Conservation (phyloP, 2,329 filamentous ascomycete species). For the Sporothrix curviconia region DNA sequence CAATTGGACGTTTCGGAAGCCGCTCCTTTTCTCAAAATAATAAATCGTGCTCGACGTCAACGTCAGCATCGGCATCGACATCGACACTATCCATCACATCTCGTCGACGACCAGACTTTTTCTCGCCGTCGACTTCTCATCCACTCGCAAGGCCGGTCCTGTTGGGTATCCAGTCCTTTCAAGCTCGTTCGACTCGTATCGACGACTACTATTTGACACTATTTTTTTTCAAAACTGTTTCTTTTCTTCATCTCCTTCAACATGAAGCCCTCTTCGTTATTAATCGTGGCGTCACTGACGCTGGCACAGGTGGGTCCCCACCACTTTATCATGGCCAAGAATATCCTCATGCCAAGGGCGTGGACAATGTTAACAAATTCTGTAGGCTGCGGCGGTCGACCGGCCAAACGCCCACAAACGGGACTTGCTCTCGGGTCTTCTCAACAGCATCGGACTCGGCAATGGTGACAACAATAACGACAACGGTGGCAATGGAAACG, state of each 20-base stretch:
- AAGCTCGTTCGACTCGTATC: not conserved
- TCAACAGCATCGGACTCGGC: conserved; percentile 16
- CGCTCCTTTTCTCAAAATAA: not conserved
- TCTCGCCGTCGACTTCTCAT: not conserved
- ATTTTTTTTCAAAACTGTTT: not conserved
- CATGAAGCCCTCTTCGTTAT: conserved; percentile 23
- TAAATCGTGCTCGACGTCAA: not conserved
- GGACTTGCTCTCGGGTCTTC: conserved; percentile 23
- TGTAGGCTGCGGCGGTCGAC: conserved; percentile 24
- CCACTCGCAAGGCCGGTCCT: conserved; percentile 16
- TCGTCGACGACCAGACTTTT: not conserved
- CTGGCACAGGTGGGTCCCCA: conserved; percentile 24
- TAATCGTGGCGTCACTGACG: conserved; percentile 24
- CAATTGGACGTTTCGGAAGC: not conserved
- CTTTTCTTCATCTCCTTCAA: conserved; percentile 7
- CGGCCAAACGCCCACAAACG: conserved; percentile 21
- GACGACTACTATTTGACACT: not conserved
- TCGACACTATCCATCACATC: not conserved
- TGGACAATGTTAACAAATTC: not conserved
- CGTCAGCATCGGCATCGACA: not conserved
- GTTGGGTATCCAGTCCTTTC: conserved; percentile 10
- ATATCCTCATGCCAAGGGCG: too few species aligned
- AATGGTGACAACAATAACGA: conserved; percentile 8
- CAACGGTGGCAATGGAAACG: conserved; percentile 11
- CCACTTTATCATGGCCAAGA: not conserved